Evolutionary conservation across 139 green algal genomes (phyloP).

Genomic region (Tetraselmis striata): DNA sequence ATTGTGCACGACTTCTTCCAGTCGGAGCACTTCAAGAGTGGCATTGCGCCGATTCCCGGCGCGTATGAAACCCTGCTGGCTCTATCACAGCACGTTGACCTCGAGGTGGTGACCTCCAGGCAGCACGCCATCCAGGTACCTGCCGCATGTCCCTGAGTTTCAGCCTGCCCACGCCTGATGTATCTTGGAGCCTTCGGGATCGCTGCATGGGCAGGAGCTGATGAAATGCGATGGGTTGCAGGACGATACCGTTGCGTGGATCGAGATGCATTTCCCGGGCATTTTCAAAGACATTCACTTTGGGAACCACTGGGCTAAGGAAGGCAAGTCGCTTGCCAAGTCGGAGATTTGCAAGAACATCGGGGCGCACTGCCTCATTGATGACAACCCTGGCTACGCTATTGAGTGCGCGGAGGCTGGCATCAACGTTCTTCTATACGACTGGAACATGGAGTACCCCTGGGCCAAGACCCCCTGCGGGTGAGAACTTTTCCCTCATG

Average conservation of each 20-base stretch:
- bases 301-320: slow-evolving; percentile 92
- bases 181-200: too few relatives aligned
- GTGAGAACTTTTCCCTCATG: neutral
- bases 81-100: slow-evolving; percentile 49
- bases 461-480: slow-evolving; percentile 74
- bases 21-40: slow-evolving; percentile 75
- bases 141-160: too few relatives aligned
- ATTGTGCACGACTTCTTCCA: slow-evolving; percentile 94
- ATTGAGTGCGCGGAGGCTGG: slow-evolving; percentile 78
- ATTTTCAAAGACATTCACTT: slow-evolving; percentile 84
- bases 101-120: slow-evolving; percentile 85
- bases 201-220: too few relatives aligned
- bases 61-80: slow-evolving; percentile 61
- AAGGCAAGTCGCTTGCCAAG: slow-evolving; percentile 69
- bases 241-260: slow-evolving; percentile 76
- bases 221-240: too few relatives aligned
- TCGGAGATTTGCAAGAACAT: slow-evolving; percentile 87
- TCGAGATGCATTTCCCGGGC: slow-evolving; percentile 69
- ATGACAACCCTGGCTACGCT: slow-evolving; percentile 91
- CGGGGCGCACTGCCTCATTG: slow-evolving; percentile 79
- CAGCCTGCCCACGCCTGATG: too few relatives aligned
- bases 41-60: slow-evolving; percentile 65
- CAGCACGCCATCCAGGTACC: slow-evolving; percentile 82
- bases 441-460: slow-evolving; percentile 77
- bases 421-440: slow-evolving; percentile 87